Evolutionary conservation across 2,329 filamentous ascomycete species (phyloP), one percentile per base, ranked within the genome.

Genomic region (Phoma sp.): DNA sequence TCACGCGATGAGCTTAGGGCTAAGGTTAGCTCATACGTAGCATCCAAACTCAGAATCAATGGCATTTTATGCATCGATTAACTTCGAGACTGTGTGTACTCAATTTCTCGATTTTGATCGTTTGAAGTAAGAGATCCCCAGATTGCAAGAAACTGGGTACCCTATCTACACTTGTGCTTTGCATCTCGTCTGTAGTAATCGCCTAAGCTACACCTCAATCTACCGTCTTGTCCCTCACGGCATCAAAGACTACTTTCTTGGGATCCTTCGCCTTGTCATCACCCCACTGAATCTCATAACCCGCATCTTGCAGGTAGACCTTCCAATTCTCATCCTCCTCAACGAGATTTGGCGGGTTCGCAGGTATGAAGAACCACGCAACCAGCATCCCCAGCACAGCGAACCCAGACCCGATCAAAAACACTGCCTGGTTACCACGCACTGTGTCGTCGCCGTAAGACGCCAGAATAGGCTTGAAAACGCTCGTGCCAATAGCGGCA

Each of bases 361-460:
- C 65, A 10, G 67, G 71, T 8, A 75, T 69, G 35, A 74, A 53
- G 24, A 67, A 69, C 64, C 62, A 67, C 1, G 65, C 66, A n/a
- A 62, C 56, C 5, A 65, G 51, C 25, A 57, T 57, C 4, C 65
- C 65, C 23, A 69, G 35, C 18, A 65, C 60, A n/a, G 65, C 61
- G 41, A 69, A 68, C 8, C 56, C 63, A 11, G 61, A 64, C 9
- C 66, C 65, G 22, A 69, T 61, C 6, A 69, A 46, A 33, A 69
- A 69, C 4, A 61, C 62, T 2, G 61, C 65, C 36, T 69, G 65
- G 47, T 69, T 64, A 3, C 47, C 47, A 0, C 65, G 68, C 18
- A 62, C 59, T 4, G 62, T 62, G 9, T 60, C 55, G 35, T 64
- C 59, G 7, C 55, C 52, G 30, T 64, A 67, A 2, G 61, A 64